phyloP scores from a whole-genome alignment of 495 filamentous ascomycete species.

The Aspergillus homomorphus region DNA sequence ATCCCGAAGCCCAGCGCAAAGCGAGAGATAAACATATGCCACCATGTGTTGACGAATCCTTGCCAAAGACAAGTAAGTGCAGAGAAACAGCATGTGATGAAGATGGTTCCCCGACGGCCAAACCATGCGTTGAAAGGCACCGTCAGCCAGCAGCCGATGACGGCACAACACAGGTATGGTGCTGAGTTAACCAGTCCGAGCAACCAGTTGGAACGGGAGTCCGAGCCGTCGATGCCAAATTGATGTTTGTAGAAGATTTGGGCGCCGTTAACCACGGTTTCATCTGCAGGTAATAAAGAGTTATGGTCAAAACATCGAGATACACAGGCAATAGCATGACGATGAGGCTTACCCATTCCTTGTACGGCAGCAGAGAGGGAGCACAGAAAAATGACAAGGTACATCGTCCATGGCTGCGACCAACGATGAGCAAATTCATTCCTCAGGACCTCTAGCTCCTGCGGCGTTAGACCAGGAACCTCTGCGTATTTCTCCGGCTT shows the following conservation, averaged over 20 bases:
- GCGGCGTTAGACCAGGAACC: constrained; percentile 51
- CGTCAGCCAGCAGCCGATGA: constrained; percentile 80
- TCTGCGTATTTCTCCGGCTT: constrained; percentile 51
- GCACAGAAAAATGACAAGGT: constrained; percentile 62
- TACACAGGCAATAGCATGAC: neutral
- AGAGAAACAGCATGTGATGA: constrained; percentile 66
- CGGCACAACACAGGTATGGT: constrained; percentile 75
- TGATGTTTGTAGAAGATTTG: constrained; percentile 68
- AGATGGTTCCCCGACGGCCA: constrained; percentile 81
- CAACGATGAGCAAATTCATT: constrained; percentile 67
- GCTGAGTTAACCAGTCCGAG: constrained; percentile 59
- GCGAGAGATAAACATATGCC: constrained; percentile 68
- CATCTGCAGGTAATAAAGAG: constrained; percentile 51
- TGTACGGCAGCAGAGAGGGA: constrained; percentile 65
- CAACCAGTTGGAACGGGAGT: constrained; percentile 53
- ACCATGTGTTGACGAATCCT: constrained; percentile 71
- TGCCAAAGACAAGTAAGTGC: constrained; percentile 74
- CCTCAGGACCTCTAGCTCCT: constrained; percentile 56
- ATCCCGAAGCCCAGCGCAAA: constrained; percentile 75
- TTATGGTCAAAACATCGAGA: constrained; percentile 15
- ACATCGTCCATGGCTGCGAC: constrained; percentile 68
- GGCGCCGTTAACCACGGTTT: constrained; percentile 77
- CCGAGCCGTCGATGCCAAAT: constrained; percentile 60
- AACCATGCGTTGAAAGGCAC: constrained; percentile 75
- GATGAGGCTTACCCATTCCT: constrained; percentile 57